Conservation (phyloP, 495 filamentous ascomycete species). For the Cryomyces minteri region DNA sequence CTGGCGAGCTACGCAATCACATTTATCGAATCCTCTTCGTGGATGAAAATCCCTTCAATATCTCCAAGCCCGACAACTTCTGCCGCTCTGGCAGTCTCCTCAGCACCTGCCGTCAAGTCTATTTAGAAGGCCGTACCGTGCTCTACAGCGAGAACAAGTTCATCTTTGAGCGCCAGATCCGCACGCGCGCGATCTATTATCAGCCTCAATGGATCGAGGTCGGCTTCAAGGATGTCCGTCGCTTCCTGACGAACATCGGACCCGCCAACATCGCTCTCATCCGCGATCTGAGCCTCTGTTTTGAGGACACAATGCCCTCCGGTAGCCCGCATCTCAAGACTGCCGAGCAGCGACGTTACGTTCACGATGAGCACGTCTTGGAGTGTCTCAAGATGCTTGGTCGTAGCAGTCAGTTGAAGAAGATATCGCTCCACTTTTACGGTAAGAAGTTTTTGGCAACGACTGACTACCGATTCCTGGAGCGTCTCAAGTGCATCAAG, state of each 20-base stretch:
- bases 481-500: conserved; percentile 9
- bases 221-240: conserved; percentile 14
- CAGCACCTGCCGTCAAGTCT: conserved; percentile 15
- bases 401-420: conserved; percentile 7
- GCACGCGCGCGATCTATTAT: conserved; percentile 7
- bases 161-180: conserved; percentile 9
- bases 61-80: conserved; percentile 12
- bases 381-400: conserved; percentile 11
- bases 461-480: conserved; percentile 12
- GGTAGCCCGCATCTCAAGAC: conserved; percentile 9
- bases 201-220: conserved; percentile 10
- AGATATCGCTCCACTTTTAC: conserved; percentile 9
- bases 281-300: conserved; percentile 9
- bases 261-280: conserved; percentile 11
- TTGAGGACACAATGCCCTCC: conserved; percentile 14
- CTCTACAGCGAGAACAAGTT: conserved; percentile 23
- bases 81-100: conserved; percentile 16
- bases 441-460: conserved; percentile 8
- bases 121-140: conserved; percentile 16
- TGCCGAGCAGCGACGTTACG: conserved; percentile 14
- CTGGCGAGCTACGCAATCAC: conserved; percentile 21
- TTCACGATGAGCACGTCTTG: conserved; percentile 17
- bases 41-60: conserved; percentile 5
- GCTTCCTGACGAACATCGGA: conserved; percentile 16
- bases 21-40: conserved; percentile 18